Evolutionary conservation across 768 basidiomycete genomes (phyloP).

Genomic region (Tylopilus plumbeoviolaceoides): DNA sequence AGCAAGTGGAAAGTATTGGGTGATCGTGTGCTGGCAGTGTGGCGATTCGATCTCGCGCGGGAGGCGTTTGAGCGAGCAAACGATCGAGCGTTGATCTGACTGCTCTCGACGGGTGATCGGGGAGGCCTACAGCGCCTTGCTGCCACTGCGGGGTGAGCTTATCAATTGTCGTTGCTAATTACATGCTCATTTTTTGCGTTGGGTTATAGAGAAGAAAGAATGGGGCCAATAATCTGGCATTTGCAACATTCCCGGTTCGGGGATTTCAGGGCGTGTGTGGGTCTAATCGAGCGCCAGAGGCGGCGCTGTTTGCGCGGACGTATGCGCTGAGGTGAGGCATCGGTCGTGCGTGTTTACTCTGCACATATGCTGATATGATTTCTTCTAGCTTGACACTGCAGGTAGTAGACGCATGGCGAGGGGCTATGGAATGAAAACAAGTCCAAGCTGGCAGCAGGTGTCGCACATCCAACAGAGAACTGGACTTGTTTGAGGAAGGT

Average conservation of each 20-base stretch:
- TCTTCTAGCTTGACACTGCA: too few species aligned
- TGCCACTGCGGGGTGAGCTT: conserved; percentile 58
- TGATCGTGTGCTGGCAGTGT: conserved; percentile 85
- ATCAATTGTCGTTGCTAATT: neutral
- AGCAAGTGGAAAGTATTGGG: conserved; percentile 92
- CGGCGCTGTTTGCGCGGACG: too few species aligned
- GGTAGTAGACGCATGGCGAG: too few species aligned
- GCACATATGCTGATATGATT: too few species aligned
- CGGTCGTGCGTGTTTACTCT: too few species aligned
- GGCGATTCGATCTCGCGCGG: conserved; percentile 91
- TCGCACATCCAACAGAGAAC: too few species aligned
- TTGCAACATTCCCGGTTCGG: conserved; percentile 83
- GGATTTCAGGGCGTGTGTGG: conserved; percentile 72
- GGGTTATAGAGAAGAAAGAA: conserved; percentile 57
- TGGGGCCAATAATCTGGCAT: conserved; percentile 93
- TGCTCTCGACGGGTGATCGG: conserved; percentile 79
- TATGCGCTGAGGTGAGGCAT: too few species aligned
- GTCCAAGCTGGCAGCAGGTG: too few species aligned
- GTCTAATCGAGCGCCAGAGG: conserved; percentile 37
- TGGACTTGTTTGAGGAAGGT: too few species aligned
- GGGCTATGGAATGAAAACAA: too few species aligned
- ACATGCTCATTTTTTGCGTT: too few species aligned
- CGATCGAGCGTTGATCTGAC: conserved; percentile 84
- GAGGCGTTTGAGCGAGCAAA: conserved; percentile 84
- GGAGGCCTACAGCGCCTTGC: conserved; percentile 64